Percentiles rank a stretch among this genome's conserved stretches.
These are phyloP conservation scores for Trichoderma sp. DNA, from an alignment of 2,329 filamentous ascomycete genomes.

Conservation along the genomic window DNA sequence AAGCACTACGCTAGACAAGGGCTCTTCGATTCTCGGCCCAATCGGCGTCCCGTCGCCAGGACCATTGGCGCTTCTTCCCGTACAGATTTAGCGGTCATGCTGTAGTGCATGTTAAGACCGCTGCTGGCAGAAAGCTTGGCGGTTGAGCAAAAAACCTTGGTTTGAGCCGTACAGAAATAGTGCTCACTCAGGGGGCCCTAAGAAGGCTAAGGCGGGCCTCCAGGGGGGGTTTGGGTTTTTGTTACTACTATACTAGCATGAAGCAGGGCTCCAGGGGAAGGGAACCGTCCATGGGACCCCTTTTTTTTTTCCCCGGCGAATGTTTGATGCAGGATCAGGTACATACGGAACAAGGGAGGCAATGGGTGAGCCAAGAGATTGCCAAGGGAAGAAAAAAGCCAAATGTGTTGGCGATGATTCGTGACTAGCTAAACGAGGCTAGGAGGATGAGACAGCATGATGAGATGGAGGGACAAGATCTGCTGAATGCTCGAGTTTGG, in stretches of 20 bases:
- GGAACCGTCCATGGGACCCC: not conserved
- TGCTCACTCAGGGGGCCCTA: not conserved
- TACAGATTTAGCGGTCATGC: not conserved
- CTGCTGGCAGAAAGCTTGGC: conserved; percentile 15
- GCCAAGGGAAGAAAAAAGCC: not conserved
- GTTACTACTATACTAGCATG: not conserved
- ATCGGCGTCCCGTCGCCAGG: not conserved
- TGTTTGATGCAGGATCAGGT: not conserved
- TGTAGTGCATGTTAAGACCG: not conserved
- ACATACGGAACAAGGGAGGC: not conserved
- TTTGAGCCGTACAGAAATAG: not conserved
- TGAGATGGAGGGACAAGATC: not conserved
- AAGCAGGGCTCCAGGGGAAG: not conserved
- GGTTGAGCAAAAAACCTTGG: not conserved
- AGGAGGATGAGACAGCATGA: not conserved
- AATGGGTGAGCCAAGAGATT: conserved; percentile 1
- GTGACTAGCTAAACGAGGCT: not conserved
- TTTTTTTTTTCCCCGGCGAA: not conserved
- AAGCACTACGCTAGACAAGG: conserved; percentile 15
- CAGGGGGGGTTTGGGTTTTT: not conserved
- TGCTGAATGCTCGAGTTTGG: not conserved
- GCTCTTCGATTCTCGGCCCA: not conserved
- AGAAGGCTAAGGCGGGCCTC: not conserved
- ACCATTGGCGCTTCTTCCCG: conserved; percentile 3
- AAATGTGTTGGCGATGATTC: not conserved